phyloP scores from a whole-genome alignment of 2,329 filamentous ascomycete genomes.

The Paramyrothecium sp. region DNA sequence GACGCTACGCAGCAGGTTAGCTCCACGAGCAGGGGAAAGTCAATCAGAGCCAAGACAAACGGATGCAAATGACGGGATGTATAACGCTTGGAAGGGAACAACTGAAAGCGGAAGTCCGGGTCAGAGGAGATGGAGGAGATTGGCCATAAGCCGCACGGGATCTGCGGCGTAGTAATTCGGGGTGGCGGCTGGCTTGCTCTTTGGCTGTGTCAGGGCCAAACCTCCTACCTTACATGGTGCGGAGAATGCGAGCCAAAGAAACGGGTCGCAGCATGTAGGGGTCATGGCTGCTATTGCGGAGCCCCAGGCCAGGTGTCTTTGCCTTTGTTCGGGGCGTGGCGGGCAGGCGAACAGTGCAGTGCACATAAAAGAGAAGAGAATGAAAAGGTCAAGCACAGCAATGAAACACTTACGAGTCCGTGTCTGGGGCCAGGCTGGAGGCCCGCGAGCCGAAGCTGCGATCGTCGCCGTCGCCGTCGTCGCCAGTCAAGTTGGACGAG shows the following conservation, averaged over 20 bases:
- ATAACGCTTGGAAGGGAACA: too few species aligned
- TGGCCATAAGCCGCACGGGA: not conserved
- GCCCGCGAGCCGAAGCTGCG: conserved; percentile 32
- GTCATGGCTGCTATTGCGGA: not conserved
- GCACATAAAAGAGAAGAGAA: not conserved
- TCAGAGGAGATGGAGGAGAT: too few species aligned
- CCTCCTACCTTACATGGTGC: not conserved
- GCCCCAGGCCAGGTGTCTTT: too few species aligned
- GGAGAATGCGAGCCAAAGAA: not conserved
- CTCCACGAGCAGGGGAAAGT: too few species aligned
- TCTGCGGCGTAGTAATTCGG: not conserved
- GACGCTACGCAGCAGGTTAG: conserved; percentile 21
- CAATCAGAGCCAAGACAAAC: too few species aligned
- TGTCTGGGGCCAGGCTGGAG: conserved; percentile 28
- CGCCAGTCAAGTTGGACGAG: conserved; percentile 26
- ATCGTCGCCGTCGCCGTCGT: conserved; percentile 26
- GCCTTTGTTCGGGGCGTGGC: not conserved
- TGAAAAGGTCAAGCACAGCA: not conserved
- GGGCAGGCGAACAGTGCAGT: too few species aligned
- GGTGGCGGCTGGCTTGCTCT: not conserved
- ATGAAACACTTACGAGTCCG: conserved; percentile 20
- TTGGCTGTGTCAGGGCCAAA: not conserved
- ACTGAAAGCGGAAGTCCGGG: not conserved
- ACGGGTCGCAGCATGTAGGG: not conserved
- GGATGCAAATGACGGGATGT: too few species aligned